Percentiles rank a stretch among this genome's conserved stretches.
Evolutionary conservation across 1,284 basidiomycete genomes (phyloP).

Genomic region (Rhizoctonia solani): DNA sequence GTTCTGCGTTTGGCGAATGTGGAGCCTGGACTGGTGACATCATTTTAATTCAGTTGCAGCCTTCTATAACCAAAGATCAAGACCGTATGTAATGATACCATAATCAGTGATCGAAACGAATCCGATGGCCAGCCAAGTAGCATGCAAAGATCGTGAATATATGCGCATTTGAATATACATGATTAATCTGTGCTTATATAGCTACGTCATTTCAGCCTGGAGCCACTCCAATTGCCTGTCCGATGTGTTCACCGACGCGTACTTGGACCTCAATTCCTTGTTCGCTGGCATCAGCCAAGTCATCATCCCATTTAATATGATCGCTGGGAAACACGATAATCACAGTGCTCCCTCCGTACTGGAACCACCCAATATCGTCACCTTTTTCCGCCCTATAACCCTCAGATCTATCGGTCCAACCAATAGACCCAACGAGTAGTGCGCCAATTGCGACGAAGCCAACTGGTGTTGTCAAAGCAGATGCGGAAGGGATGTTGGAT

Average conservation of each 20-base stretch:
- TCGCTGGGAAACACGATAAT: slow-evolving; percentile 67
- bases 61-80: not conserved
- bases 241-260: slow-evolving; percentile 57
- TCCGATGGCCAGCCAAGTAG: not conserved
- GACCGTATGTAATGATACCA: too few relatives aligned
- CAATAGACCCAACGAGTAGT: slow-evolving; percentile 62
- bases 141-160: not conserved
- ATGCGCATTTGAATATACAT: not conserved
- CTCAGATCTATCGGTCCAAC: slow-evolving; percentile 49
- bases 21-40: slow-evolving; percentile 12
- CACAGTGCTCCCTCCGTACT: slow-evolving; percentile 71
- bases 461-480: slow-evolving; percentile 51
- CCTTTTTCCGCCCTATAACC: slow-evolving; percentile 43
- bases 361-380: slow-evolving; percentile 56
- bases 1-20: not conserved
- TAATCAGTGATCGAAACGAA: too few relatives aligned
- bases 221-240: slow-evolving; percentile 36
- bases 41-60: not conserved
- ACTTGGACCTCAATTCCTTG: slow-evolving; percentile 72
- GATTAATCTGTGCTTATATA: too few relatives aligned
- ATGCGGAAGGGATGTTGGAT: slow-evolving; percentile 52
- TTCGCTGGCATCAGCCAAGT: slow-evolving; percentile 63
- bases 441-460: slow-evolving; percentile 69
- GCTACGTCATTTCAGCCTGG: too few relatives aligned
- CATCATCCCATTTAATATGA: slow-evolving; percentile 64